These are phyloP conservation scores for Neurospora cerealis DNA, from an alignment of 495 filamentous ascomycete genomes.

Conservation along the genomic window DNA sequence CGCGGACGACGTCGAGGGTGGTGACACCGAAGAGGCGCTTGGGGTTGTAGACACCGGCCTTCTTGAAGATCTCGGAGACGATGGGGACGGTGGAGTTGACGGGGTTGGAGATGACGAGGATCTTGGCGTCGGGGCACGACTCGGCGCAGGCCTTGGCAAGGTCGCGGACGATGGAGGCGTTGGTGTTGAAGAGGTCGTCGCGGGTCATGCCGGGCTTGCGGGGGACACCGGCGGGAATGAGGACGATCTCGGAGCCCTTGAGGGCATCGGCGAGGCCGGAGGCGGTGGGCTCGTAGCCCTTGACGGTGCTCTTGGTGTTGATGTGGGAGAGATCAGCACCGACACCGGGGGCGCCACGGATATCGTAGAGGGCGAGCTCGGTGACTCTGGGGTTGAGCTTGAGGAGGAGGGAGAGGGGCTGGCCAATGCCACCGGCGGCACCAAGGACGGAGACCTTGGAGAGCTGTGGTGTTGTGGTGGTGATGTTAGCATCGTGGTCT, in stretches of 20 bases:
- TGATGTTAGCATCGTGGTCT: neutral
- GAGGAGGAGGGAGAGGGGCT: slow-evolving; percentile 91
- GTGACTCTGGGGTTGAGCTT: slow-evolving; percentile 93
- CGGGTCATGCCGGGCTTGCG: slow-evolving; percentile 99
- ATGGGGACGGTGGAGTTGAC: slow-evolving; percentile 99
- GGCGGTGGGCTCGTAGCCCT: slow-evolving; percentile 70
- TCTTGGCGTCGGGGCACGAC: slow-evolving; percentile 80
- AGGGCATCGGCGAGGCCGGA: slow-evolving; percentile 67
- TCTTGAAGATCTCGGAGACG: slow-evolving; percentile 92
- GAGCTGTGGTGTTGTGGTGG: neutral
- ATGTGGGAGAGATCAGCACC: slow-evolving; percentile 96
- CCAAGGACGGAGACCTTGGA: slow-evolving; percentile 76
- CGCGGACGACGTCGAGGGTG: slow-evolving; percentile 97
- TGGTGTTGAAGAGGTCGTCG: slow-evolving; percentile 99
- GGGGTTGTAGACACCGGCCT: slow-evolving; percentile 89
- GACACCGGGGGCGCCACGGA: slow-evolving; percentile 90
- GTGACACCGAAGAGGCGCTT: slow-evolving; percentile 98
- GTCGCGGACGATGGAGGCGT: slow-evolving; percentile 97
- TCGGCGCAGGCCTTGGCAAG: slow-evolving; percentile 93
- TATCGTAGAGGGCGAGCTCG: slow-evolving; percentile 95
- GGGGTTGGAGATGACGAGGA: slow-evolving; percentile 96
- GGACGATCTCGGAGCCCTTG: slow-evolving; percentile 81
- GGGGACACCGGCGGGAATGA: slow-evolving; percentile 96
- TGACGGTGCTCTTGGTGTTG: slow-evolving; percentile 96
- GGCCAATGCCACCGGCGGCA: slow-evolving; percentile 94